These are phyloP conservation scores for Trichoderma endophyticum DNA, from an alignment of 2,329 filamentous ascomycete species.

Conservation along the genomic window DNA sequence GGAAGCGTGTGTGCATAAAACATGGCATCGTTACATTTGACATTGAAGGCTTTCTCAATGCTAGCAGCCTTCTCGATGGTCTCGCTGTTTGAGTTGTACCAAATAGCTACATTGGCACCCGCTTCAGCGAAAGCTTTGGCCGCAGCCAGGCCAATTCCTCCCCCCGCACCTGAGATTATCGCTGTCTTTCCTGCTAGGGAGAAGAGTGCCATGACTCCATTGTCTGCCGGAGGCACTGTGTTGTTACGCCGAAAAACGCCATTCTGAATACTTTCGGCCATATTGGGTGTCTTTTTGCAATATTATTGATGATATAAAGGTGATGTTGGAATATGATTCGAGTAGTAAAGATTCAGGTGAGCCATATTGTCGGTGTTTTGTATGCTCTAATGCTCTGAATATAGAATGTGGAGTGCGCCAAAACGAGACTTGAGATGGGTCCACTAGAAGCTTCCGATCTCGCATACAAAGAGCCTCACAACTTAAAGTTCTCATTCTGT, in stretches of 20 bases:
- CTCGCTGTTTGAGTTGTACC: background rate
- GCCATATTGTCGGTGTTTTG: background rate
- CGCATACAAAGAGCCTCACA: background rate
- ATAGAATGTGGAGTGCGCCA: background rate
- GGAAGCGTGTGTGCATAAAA: background rate
- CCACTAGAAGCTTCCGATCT: background rate
- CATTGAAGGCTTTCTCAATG: background rate
- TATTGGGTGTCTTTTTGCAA: background rate
- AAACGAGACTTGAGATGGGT: background rate
- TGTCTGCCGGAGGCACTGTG: background rate
- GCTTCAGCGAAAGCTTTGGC: conserved; percentile 3
- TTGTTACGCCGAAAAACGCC: background rate
- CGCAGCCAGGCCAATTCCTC: background rate
- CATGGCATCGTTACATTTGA: background rate
- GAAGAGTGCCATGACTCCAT: conserved; percentile 6
- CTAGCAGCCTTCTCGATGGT: background rate
- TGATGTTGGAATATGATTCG: background rate
- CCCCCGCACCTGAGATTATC: conserved; percentile 4
- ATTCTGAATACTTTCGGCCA: conserved; percentile 2
- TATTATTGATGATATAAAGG: background rate
- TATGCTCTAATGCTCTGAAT: background rate
- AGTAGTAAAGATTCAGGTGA: background rate
- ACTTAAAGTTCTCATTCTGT: background rate
- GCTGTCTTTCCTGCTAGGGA: background rate
- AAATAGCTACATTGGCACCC: conserved; percentile 1